Base-by-base conservation (phyloP, 148 eudicot species). In the Spergularia bocconei region DNA sequence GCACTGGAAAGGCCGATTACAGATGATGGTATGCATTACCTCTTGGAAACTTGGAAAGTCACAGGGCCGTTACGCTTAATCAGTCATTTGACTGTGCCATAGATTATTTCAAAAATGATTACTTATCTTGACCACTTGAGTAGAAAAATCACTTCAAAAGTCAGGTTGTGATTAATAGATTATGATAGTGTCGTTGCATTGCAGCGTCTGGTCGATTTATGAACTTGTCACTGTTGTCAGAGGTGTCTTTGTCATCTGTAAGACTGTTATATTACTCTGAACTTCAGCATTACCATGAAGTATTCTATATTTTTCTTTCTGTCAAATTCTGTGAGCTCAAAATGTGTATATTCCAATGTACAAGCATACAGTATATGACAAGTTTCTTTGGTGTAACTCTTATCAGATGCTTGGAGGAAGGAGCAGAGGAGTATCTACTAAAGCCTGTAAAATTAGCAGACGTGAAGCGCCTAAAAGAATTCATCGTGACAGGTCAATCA, bases 361-460 rank as follows among this genome's bases (percentile, higher is more conserved):
- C 15, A 21, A 44, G 23, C n/a, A n/a, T n/a, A n/a, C n/a, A 15
- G 21, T 17, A 39, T 9, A 13, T 73, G 21, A 73, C 44, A 54
- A 36, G 23, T 51, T 58, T 19, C 9, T 3, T 72, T 64, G 52
- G 5, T 71, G 38, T 52, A 51, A 66, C 72, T 72, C 20, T 29
- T 60, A 69, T 20, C 70, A 92, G 97, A 78, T 92, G 97, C 77
- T 79, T 92, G 80, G 94, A 90, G 70, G 92, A 82, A 80, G 97
- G 97, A 74, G 97, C 97, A 23, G 85, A 92, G 64, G 97, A 90
- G 19, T 92, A 80, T 61, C 81, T 92, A 7, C 62, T 92, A 62
- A 92, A 92, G 86, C 97, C 97, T 2, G 94, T 92, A 56, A 88
- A 88, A 82, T 82, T 92, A 20, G 79, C 94, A 5, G 97, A 92